Evolutionary conservation across 2,329 filamentous ascomycete species (phyloP), one percentile per base, ranked within the genome.

Genomic region (Fusarium succisae): DNA sequence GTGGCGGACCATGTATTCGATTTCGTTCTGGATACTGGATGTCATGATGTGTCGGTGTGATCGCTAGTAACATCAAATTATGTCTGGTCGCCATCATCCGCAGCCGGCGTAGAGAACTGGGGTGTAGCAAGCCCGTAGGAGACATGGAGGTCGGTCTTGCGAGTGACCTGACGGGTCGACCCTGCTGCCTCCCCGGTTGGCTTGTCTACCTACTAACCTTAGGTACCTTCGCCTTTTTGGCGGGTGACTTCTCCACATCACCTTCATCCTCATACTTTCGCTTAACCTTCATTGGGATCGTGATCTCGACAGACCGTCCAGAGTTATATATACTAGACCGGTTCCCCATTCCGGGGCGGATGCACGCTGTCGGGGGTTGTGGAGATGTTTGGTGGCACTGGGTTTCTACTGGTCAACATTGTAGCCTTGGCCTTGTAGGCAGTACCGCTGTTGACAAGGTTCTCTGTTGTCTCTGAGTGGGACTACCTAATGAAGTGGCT

Each of bases 111-210:
- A 35, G 32, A 0, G 32, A 35, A 15, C 0, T 0, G 44, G 10
- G 55, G 58, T 5, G 55, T 70, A 1, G 3, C 11, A 11, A 30
- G 7, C 20, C 15, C 8, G 11, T 55, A 30, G 2, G 26, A 35
- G 20, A 35, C 35, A 37, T 37, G 13, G 13, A 28, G 20, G 54
- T 66, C 47, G 20, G 54, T 66, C 47, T 77, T 79, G 0, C 48
- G 48, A 51, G 48, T 24, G 30, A n/a, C n/a, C n/a, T n/a, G n/a
- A n/a, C n/a, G n/a, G n/a, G n/a, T n/a, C n/a, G n/a, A n/a, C n/a
- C n/a, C n/a, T n/a, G n/a, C n/a, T n/a, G n/a, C n/a, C n/a, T n/a
- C n/a, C n/a, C n/a, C n/a, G n/a, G n/a, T n/a, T n/a, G n/a, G n/a
- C n/a, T n/a, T n/a, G n/a, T n/a, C n/a, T n/a, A n/a, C n/a, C n/a